Conservation (phyloP, 23 red algal genomes). For the Gracilaria gracilis region DNA sequence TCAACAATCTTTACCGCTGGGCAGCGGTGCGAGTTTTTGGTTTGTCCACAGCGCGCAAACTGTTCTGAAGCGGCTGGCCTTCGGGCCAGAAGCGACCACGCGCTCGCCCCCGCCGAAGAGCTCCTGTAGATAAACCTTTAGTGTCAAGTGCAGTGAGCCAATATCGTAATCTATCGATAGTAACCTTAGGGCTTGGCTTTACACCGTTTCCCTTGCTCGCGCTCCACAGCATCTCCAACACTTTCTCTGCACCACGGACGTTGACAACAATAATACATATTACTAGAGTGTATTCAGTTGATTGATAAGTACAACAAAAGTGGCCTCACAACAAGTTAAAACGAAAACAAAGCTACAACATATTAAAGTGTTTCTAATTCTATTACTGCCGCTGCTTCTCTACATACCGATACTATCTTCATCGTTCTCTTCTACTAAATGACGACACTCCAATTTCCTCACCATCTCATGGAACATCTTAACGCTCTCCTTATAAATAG, state of each 20-base stretch:
- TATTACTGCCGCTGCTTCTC: too few relatives aligned
- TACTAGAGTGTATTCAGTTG: too few relatives aligned
- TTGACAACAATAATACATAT: too few relatives aligned
- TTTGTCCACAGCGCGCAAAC: not conserved
- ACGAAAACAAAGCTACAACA: too few relatives aligned
- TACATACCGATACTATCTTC: slow-evolving; percentile 51
- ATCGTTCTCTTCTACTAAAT: slow-evolving; percentile 44
- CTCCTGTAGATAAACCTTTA: too few relatives aligned
- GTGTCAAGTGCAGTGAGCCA: not conserved
- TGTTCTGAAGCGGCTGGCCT: not conserved
- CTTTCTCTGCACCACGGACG: too few relatives aligned
- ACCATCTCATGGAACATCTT: slow-evolving; percentile 69
- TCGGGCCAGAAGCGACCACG: not conserved
- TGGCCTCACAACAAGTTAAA: too few relatives aligned
- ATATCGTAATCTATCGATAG: not conserved
- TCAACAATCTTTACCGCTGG: not conserved
- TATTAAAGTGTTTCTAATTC: too few relatives aligned
- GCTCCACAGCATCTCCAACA: not conserved
- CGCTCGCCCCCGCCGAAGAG: not conserved
- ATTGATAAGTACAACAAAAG: too few relatives aligned
- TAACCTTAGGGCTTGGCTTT: not conserved
- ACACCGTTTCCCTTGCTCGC: slow-evolving; percentile 5
- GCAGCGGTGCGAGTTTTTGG: not conserved
- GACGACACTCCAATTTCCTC: slow-evolving; percentile 31
- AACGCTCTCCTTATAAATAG: slow-evolving; percentile 56